These are phyloP conservation scores for Eucommia ulmoides DNA, from an alignment of 257 asterid genomes.

Conservation along the genomic window DNA sequence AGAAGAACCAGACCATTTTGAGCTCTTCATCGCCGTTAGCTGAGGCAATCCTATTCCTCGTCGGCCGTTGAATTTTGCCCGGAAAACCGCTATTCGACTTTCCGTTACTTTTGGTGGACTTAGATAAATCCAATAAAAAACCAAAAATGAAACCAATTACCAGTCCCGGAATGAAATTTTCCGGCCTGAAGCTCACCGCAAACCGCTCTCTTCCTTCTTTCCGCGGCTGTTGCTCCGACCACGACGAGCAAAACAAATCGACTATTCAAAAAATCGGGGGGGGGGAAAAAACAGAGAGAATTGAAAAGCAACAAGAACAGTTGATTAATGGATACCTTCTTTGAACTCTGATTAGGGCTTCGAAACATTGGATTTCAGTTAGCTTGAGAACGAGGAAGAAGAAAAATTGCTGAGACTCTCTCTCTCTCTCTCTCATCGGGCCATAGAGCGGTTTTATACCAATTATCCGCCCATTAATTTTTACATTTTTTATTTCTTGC, in stretches of 20 bases:
- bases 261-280: background rate
- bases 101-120: constrained; percentile 24
- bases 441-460: too few species aligned
- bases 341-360: constrained; percentile 31
- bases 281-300: background rate
- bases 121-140: constrained; percentile 50
- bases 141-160: constrained; percentile 79
- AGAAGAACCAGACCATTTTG: constrained; percentile 49
- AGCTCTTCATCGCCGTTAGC: constrained; percentile 44
- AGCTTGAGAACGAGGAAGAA: too few species aligned
- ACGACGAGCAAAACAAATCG: background rate
- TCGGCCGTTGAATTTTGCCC: constrained; percentile 29
- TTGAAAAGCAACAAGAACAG: too few species aligned
- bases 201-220: constrained; percentile 56
- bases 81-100: constrained; percentile 27
- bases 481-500: too few species aligned
- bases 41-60: constrained; percentile 24
- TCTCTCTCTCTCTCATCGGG: too few species aligned
- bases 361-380: too few species aligned
- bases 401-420: too few species aligned
- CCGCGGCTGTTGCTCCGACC: constrained; percentile 14
- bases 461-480: too few species aligned
- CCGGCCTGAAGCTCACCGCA: constrained; percentile 82
- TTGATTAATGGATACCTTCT: constrained; percentile 34
- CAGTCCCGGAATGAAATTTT: constrained; percentile 84